A percentile compares a stretch with the other conserved stretches of the same genome.
Evolutionary conservation across 2,329 filamentous ascomycete species (phyloP).

Genomic region (Fusarium tjaetaba): DNA sequence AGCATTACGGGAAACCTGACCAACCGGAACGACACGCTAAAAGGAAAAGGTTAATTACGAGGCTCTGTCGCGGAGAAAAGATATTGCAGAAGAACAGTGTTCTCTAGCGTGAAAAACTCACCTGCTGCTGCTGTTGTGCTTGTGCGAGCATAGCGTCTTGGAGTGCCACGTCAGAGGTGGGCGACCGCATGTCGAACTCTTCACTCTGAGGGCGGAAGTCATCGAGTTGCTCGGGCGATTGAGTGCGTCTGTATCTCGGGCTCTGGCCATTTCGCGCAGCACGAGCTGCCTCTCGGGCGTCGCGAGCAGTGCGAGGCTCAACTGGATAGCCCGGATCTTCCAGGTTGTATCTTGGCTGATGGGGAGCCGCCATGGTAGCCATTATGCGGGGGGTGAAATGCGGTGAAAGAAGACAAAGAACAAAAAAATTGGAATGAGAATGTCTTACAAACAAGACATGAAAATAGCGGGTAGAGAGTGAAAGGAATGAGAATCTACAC

Average conservation of each 20-base stretch:
- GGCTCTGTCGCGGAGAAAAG: conserved; percentile 14
- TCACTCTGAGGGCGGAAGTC: conserved; percentile 38
- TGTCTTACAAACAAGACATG: neutral
- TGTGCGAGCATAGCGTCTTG: conserved; percentile 45
- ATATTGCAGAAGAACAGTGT: conserved; percentile 1
- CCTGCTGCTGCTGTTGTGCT: conserved; percentile 43
- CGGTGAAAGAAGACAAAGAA: neutral
- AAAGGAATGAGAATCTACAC: neutral
- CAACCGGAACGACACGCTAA: conserved; percentile 43
- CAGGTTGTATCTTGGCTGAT: conserved; percentile 31
- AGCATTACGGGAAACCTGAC: conserved; percentile 34
- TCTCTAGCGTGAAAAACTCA: conserved; percentile 11
- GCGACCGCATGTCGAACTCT: conserved; percentile 40
- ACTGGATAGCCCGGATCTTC: conserved; percentile 26
- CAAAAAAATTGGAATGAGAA: neutral
- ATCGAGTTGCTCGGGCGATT: conserved; percentile 40
- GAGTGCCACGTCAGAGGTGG: conserved; percentile 43
- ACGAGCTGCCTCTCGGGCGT: conserved; percentile 39
- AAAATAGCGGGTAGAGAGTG: neutral
- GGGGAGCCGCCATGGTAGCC: conserved; percentile 32
- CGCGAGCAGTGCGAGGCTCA: conserved; percentile 39
- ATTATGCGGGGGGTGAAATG: conserved; percentile 2
- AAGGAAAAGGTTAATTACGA: conserved; percentile 13
- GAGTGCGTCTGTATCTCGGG: conserved; percentile 39
- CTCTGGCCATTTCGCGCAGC: conserved; percentile 39